A percentile compares a stretch with the other conserved stretches of the same genome.
Evolutionary conservation across 805 yeast species (phyloP).

Genomic region (Ogataea minuta): DNA sequence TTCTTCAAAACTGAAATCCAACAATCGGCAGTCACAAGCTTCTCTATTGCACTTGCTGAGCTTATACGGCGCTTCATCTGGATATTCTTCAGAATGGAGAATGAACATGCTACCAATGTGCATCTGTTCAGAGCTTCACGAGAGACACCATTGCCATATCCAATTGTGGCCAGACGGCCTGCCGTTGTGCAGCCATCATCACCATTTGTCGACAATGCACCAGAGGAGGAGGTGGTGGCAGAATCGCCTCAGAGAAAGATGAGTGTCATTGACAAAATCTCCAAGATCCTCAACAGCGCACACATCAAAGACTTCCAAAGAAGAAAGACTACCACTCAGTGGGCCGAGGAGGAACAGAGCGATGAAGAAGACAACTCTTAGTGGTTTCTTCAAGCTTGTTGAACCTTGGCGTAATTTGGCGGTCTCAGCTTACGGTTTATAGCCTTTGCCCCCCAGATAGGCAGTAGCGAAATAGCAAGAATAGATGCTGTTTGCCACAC

Average conservation of each 20-base stretch:
- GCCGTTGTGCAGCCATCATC: neutral
- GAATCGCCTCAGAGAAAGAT: slow-evolving; percentile 3
- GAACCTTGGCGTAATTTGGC: slow-evolving; percentile 96
- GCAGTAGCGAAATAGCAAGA: slow-evolving; percentile 69
- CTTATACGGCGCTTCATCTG: slow-evolving; percentile 80
- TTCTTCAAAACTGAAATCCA: slow-evolving; percentile 72
- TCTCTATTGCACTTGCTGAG: slow-evolving; percentile 80
- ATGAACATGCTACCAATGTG: slow-evolving; percentile 92
- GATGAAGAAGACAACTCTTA: slow-evolving; percentile 29
- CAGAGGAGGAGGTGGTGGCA: neutral
- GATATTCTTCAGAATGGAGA: slow-evolving; percentile 91
- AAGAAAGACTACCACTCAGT: slow-evolving; percentile 39
- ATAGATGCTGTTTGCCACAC: slow-evolving; percentile 68
- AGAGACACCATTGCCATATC: slow-evolving; percentile 83
- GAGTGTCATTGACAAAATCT: slow-evolving; percentile 42
- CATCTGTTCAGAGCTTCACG: slow-evolving; percentile 81
- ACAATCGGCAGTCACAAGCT: slow-evolving; percentile 86
- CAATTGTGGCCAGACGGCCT: slow-evolving; percentile 30
- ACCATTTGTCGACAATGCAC: neutral
- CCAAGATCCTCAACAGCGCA: slow-evolving; percentile 64
- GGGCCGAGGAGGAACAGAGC: slow-evolving; percentile 21
- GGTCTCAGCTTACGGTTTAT: slow-evolving; percentile 78
- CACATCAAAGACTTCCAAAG: slow-evolving; percentile 86
- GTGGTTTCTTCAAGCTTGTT: slow-evolving; percentile 52
- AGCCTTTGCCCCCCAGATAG: slow-evolving; percentile 84